phyloP scores from a whole-genome alignment of 2,329 filamentous ascomycete genomes.

The Microcyclospora pomicola region DNA sequence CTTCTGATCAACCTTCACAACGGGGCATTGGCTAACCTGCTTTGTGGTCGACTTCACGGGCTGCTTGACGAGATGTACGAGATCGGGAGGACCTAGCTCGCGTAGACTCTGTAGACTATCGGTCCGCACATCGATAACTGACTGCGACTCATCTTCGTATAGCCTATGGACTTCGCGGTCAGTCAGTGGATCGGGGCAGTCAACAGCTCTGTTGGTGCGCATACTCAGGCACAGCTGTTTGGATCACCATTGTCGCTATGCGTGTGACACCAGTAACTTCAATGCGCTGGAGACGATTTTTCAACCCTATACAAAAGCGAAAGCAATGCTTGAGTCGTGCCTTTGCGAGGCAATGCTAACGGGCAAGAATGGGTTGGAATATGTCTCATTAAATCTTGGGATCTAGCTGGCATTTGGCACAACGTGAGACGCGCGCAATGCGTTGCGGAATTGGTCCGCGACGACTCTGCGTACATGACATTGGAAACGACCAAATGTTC shows the following conservation, averaged over 20 bases:
- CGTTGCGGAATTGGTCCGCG: too few relatives aligned
- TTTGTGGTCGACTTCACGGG: constrained; percentile 41
- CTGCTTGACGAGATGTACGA: constrained; percentile 85
- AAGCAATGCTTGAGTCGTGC: too few relatives aligned
- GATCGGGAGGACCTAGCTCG: constrained; percentile 87
- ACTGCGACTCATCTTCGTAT: constrained; percentile 82
- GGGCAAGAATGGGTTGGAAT: too few relatives aligned
- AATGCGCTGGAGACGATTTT: too few relatives aligned
- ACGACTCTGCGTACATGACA: too few relatives aligned
- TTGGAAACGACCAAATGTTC: too few relatives aligned
- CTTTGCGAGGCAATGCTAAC: too few relatives aligned
- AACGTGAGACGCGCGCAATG: background rate
- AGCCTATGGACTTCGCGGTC: constrained; percentile 43
- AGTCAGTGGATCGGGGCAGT: background rate
- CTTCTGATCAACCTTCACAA: background rate
- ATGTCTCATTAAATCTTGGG: background rate
- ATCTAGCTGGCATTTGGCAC: background rate
- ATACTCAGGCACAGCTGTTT: constrained; percentile 21
- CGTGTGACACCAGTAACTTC: too few relatives aligned
- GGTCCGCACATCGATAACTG: constrained; percentile 82
- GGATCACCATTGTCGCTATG: constrained; percentile 11
- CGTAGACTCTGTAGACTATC: constrained; percentile 74
- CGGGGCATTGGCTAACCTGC: constrained; percentile 32
- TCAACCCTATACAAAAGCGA: too few relatives aligned
- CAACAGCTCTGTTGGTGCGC: background rate